These are phyloP conservation scores for Phaeotremella fagi DNA, from an alignment of 768 basidiomycete genomes.

Conservation along the genomic window DNA sequence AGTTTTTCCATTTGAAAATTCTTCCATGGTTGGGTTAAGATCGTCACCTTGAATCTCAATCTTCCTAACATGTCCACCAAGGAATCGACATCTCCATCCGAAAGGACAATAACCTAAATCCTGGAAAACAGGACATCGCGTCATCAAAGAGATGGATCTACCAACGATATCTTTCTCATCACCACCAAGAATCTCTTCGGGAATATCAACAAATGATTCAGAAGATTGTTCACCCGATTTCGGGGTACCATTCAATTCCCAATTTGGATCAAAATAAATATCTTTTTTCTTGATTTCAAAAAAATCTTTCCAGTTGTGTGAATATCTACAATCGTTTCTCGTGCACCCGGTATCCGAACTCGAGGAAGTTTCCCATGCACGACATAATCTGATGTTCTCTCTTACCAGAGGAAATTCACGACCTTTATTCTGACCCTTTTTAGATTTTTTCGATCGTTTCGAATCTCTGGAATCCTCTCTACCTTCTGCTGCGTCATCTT, in stretches of 20 bases:
- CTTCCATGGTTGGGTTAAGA: too few species aligned
- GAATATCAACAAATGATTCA: constrained; percentile 53
- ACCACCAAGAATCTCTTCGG: constrained; percentile 42
- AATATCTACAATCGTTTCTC: constrained; percentile 60
- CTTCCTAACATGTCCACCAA: constrained; percentile 66
- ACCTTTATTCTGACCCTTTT: constrained; percentile 71
- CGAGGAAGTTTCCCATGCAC: constrained; percentile 65
- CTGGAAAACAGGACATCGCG: constrained; percentile 64
- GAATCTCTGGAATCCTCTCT: constrained; percentile 18
- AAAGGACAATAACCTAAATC: constrained; percentile 70
- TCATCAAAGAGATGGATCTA: constrained; percentile 22
- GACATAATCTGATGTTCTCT: constrained; percentile 73
- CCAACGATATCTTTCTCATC: constrained; percentile 27
- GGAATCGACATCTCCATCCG: constrained; percentile 87
- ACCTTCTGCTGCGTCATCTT: constrained; percentile 40
- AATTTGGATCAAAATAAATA: constrained; percentile 57
- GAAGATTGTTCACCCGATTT: too few species aligned
- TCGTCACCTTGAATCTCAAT: too few species aligned
- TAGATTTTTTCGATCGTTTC: constrained; percentile 41
- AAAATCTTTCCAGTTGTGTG: constrained; percentile 72
- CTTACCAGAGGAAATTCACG: constrained; percentile 69
- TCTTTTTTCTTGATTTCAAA: constrained; percentile 71
- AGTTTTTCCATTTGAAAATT: constrained; percentile 38
- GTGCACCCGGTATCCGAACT: constrained; percentile 51
- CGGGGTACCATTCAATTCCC: constrained; percentile 53